phyloP scores from a whole-genome alignment of 805 yeast genomes.

The Cyberlindnera veronae region DNA sequence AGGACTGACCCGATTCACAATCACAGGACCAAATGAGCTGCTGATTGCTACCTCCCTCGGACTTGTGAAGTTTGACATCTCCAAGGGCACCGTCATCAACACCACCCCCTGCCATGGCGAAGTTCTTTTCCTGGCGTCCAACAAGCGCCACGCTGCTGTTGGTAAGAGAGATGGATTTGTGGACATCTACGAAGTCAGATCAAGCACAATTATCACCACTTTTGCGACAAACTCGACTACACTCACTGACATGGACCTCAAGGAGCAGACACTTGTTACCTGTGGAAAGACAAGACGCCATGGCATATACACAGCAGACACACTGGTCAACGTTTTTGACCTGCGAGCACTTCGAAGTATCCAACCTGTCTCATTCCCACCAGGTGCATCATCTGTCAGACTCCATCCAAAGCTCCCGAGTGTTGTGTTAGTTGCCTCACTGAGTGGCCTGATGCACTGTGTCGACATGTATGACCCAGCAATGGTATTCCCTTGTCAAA shows the following conservation, averaged over 20 bases:
- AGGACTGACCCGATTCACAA: slow-evolving; percentile 31
- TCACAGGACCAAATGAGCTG: slow-evolving; percentile 38
- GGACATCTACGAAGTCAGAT: slow-evolving; percentile 59
- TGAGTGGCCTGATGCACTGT: slow-evolving; percentile 78
- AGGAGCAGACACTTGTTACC: slow-evolving; percentile 66
- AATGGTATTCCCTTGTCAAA: slow-evolving; percentile 60
- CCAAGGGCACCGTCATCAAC: slow-evolving; percentile 34
- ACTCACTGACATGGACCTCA: slow-evolving; percentile 60
- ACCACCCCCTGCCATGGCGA: slow-evolving; percentile 41
- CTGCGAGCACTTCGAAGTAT: slow-evolving; percentile 64
- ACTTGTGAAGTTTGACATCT: slow-evolving; percentile 41
- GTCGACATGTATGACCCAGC: slow-evolving; percentile 82
- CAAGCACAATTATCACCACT: slow-evolving; percentile 44
- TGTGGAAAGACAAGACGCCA: slow-evolving; percentile 76
- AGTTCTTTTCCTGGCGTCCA: slow-evolving; percentile 46
- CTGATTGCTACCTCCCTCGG: slow-evolving; percentile 42
- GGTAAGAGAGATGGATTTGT: slow-evolving; percentile 59
- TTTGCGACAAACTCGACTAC: slow-evolving; percentile 60
- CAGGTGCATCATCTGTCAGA: slow-evolving; percentile 82
- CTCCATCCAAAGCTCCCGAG: slow-evolving; percentile 86
- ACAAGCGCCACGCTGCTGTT: slow-evolving; percentile 50
- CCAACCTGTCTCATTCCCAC: slow-evolving; percentile 82
- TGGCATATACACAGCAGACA: slow-evolving; percentile 60
- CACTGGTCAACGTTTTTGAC: slow-evolving; percentile 81
- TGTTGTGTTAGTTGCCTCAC: slow-evolving; percentile 68